phyloP scores from a whole-genome alignment of 2,329 filamentous ascomycete species.

The Pleoardoris graminearum region DNA sequence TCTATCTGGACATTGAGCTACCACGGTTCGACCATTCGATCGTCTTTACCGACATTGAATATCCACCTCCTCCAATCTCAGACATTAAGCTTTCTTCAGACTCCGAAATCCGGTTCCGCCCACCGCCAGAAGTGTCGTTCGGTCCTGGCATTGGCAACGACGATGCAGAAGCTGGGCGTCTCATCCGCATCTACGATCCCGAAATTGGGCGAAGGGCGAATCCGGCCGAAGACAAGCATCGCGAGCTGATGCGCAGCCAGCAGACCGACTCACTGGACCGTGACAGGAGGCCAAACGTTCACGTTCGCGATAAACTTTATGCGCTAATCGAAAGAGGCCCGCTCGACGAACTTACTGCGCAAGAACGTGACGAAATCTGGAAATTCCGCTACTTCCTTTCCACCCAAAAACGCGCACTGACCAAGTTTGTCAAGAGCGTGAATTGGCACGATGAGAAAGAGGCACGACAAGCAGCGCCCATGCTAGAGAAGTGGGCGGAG shows the following conservation, averaged over 20 bases:
- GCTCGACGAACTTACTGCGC: slow-evolving; percentile 81
- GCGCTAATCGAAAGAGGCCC: slow-evolving; percentile 89
- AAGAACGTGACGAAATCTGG: slow-evolving; percentile 97
- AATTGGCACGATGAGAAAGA: slow-evolving; percentile 89
- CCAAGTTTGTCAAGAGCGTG: slow-evolving; percentile 97
- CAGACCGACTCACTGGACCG: slow-evolving; percentile 93
- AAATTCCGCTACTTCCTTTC: slow-evolving; percentile 95
- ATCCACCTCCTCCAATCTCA: slow-evolving; percentile 81
- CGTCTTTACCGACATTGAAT: slow-evolving; percentile 93
- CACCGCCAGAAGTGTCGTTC: slow-evolving; percentile 84
- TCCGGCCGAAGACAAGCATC: slow-evolving; percentile 92
- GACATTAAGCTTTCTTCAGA: slow-evolving; percentile 65
- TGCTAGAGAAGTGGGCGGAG: slow-evolving; percentile 91
- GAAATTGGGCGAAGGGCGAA: slow-evolving; percentile 90
- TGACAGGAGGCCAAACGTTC: slow-evolving; percentile 93
- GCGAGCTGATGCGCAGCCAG: slow-evolving; percentile 86
- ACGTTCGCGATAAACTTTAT: slow-evolving; percentile 92
- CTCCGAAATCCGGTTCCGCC: slow-evolving; percentile 72
- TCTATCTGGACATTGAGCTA: slow-evolving; percentile 86
- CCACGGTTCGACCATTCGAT: slow-evolving; percentile 94
- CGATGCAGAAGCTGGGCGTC: slow-evolving; percentile 58
- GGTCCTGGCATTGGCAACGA: slow-evolving; percentile 78
- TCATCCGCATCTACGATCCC: slow-evolving; percentile 89
- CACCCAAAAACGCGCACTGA: slow-evolving; percentile 81
- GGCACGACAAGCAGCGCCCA: slow-evolving; percentile 83